phyloP scores from a whole-genome alignment of 495 filamentous ascomycete genomes.

The Penicillium crystallinum region DNA sequence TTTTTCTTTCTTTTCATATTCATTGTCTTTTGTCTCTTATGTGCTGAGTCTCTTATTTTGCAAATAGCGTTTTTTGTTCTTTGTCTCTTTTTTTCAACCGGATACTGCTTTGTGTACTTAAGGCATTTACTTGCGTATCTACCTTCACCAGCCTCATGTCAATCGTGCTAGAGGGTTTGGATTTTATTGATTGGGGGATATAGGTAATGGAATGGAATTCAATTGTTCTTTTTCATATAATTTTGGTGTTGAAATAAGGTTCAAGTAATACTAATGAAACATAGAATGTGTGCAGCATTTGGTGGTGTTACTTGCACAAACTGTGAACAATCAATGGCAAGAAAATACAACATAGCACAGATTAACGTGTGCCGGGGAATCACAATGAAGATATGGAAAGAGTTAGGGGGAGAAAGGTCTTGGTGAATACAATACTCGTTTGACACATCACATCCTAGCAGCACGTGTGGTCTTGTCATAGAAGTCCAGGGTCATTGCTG shows the following conservation, averaged over 20 bases:
- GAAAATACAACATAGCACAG: constrained; percentile 23
- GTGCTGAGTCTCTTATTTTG: constrained; percentile 14
- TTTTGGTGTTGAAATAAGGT: not conserved
- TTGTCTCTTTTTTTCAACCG: not conserved
- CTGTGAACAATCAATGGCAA: not conserved
- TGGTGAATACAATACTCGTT: not conserved
- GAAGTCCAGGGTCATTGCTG: constrained; percentile 84
- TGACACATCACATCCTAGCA: constrained; percentile 33
- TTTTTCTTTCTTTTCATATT: constrained; percentile 10
- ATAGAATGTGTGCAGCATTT: not conserved
- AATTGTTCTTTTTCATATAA: not conserved
- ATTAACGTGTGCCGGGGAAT: constrained; percentile 24
- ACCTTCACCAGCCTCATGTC: constrained; percentile 13
- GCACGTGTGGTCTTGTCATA: constrained; percentile 73
- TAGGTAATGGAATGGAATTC: constrained; percentile 2
- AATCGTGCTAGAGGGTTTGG: constrained; percentile 10
- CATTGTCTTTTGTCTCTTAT: constrained; percentile 12
- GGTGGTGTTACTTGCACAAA: not conserved
- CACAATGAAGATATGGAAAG: constrained; percentile 12
- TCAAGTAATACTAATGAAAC: not conserved
- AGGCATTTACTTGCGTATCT: constrained; percentile 15
- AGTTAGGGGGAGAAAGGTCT: not conserved
- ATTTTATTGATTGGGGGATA: constrained; percentile 2
- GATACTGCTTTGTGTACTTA: constrained; percentile 17
- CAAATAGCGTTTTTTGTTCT: constrained; percentile 22